Percentiles rank a stretch among this genome's conserved stretches.
Conservation (phyloP, 106 monocot species). For the Cymbidium sinense region DNA sequence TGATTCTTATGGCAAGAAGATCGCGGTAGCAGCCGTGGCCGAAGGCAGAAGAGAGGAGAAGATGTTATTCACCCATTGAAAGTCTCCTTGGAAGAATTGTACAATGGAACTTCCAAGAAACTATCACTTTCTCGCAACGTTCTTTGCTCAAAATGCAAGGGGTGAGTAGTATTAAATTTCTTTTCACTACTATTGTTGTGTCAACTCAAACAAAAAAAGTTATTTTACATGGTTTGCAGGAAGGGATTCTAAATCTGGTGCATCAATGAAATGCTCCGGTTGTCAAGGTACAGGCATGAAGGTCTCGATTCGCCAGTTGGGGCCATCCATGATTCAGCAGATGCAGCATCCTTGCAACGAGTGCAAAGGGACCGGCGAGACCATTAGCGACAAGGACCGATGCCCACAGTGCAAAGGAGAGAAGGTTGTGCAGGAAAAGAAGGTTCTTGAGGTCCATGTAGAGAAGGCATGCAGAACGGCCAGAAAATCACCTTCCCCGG, state of each 20-base stretch:
- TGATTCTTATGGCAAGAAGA: conserved; percentile 6
- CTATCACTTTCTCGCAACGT: conserved; percentile 84
- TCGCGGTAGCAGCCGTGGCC: conserved; percentile 78
- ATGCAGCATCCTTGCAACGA: conserved; percentile 97
- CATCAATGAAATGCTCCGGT: conserved; percentile 70
- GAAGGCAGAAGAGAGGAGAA: conserved; percentile 89
- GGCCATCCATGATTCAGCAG: conserved; percentile 89
- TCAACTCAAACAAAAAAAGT: not conserved
- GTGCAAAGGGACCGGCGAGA: conserved; percentile 84
- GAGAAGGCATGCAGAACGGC: conserved; percentile 90
- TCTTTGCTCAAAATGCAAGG: conserved; percentile 84
- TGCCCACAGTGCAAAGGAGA: conserved; percentile 88
- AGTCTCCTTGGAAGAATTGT: conserved; percentile 85
- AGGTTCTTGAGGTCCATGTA: conserved; percentile 77
- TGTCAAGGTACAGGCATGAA: conserved; percentile 95
- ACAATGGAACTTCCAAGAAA: conserved; percentile 87
- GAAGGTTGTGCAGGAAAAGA: conserved; percentile 90
- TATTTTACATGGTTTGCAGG: conserved; percentile 12
- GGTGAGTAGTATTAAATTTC: conserved; percentile 24
- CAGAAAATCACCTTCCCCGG: conserved; percentile 95
- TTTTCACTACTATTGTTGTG: not conserved
- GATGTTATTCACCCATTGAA: conserved; percentile 88
- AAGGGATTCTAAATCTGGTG: conserved; percentile 95
- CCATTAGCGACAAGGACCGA: conserved; percentile 76
- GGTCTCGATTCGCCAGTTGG: conserved; percentile 76